A percentile compares a stretch with the other conserved stretches of the same genome.
Conservation (phyloP, 1,284 basidiomycete species). For the Sphagnurus paluster region DNA sequence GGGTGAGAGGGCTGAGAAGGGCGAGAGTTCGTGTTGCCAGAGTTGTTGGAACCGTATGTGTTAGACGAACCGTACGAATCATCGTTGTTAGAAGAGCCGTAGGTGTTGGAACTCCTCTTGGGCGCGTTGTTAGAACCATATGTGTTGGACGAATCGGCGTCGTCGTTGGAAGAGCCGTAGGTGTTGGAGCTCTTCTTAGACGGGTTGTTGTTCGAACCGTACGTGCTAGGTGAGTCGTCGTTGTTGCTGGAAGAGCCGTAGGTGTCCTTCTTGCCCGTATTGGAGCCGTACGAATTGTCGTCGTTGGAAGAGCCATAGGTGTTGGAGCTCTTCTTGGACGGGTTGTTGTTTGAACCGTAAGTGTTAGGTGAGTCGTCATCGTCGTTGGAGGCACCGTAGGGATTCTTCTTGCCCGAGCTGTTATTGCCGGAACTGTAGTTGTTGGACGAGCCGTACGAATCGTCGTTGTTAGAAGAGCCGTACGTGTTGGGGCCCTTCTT, state of each 20-base stretch:
- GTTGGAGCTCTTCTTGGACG: background rate
- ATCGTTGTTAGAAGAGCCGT: background rate
- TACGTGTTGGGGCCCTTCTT: slow-evolving; percentile 8
- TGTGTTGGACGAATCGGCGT: background rate
- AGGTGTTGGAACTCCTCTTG: slow-evolving; percentile 5
- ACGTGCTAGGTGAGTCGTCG: background rate
- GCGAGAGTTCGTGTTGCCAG: background rate
- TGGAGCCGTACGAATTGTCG: too few relatives aligned
- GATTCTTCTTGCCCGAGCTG: too few relatives aligned
- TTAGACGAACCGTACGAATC: background rate
- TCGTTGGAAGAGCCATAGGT: slow-evolving; percentile 20
- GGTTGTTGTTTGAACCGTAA: background rate
- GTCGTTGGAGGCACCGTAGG: slow-evolving; percentile 17
- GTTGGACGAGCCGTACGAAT: slow-evolving; percentile 21
- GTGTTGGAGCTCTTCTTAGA: background rate
- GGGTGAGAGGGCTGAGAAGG: too few relatives aligned
- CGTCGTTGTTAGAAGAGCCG: slow-evolving; percentile 24
- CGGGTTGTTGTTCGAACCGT: background rate
- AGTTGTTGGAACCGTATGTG: background rate
- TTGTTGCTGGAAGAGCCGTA: slow-evolving; percentile 5
- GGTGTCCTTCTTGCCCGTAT: too few relatives aligned
- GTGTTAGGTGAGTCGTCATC: too few relatives aligned
- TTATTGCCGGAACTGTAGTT: slow-evolving; percentile 22
- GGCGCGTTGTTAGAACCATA: background rate
- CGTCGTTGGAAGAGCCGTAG: background rate